phyloP scores from a whole-genome alignment of 2,329 filamentous ascomycete species.

The Verticillium zaregamsianum region DNA sequence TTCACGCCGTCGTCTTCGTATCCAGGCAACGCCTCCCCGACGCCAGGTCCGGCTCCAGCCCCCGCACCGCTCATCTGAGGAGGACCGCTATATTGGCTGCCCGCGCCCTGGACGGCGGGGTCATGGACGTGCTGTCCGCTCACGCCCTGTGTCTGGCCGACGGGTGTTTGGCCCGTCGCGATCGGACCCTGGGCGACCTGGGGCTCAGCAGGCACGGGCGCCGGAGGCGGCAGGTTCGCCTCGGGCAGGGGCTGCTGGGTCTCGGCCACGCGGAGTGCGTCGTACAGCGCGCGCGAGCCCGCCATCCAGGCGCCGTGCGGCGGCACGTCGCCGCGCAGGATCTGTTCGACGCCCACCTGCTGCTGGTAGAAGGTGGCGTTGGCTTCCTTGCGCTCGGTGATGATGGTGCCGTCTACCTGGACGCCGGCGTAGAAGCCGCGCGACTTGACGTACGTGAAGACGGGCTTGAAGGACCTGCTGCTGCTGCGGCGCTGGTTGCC shows the following conservation, averaged over 20 bases:
- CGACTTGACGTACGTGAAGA: slow-evolving; percentile 77
- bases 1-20: slow-evolving; percentile 12
- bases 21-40: slow-evolving; percentile 8
- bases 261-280: slow-evolving; percentile 27
- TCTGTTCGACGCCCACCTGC: slow-evolving; percentile 38
- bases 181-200: not conserved
- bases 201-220: slow-evolving; percentile 2
- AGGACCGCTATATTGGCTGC: slow-evolving; percentile 18
- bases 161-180: not conserved
- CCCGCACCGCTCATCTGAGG: slow-evolving; percentile 2
- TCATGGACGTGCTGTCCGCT: not conserved
- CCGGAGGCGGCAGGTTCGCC: slow-evolving; percentile 11
- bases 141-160: not conserved
- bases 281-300: slow-evolving; percentile 23
- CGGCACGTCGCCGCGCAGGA: slow-evolving; percentile 41
- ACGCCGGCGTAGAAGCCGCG: slow-evolving; percentile 85
- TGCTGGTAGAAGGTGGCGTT: slow-evolving; percentile 83
- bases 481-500: slow-evolving; percentile 11
- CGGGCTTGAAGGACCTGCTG: slow-evolving; percentile 29
- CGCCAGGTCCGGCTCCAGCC: not conserved
- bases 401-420: slow-evolving; percentile 80
- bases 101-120: not conserved
- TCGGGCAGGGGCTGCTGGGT: slow-evolving; percentile 15
- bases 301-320: slow-evolving; percentile 23
- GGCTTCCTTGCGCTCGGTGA: slow-evolving; percentile 82